phyloP scores from a whole-genome alignment of 2,329 filamentous ascomycete genomes.

The Dactylellina drechsleri region DNA sequence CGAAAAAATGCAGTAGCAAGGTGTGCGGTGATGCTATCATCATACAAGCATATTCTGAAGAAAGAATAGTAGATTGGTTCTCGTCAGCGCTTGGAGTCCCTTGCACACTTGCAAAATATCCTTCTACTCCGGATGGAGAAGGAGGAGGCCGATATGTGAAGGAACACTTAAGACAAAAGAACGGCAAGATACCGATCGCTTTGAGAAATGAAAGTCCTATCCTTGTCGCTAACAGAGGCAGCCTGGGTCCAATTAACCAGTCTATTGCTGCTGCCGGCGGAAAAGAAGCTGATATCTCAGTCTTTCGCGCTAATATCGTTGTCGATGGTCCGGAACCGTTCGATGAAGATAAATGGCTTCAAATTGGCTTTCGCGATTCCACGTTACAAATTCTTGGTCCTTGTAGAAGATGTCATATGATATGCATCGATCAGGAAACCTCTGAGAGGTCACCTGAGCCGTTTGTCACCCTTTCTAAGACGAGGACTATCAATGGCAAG shows the following conservation, averaged over 20 bases:
- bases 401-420: constrained; percentile 93
- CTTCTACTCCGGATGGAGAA: constrained; percentile 70
- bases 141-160: constrained; percentile 75
- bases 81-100: constrained; percentile 77
- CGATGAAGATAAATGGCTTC: constrained; percentile 44
- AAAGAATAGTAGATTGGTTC: constrained; percentile 78
- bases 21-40: constrained; percentile 85
- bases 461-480: constrained; percentile 87
- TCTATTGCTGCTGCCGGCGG: constrained; percentile 73
- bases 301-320: constrained; percentile 90
- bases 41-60: constrained; percentile 75
- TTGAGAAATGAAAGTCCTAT: constrained; percentile 96
- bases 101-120: constrained; percentile 85
- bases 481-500: constrained; percentile 81
- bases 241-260: constrained; percentile 79
- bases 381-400: constrained; percentile 74
- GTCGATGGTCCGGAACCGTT: constrained; percentile 65
- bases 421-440: constrained; percentile 88
- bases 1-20: constrained; percentile 59
- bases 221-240: constrained; percentile 81
- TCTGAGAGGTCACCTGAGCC: constrained; percentile 83
- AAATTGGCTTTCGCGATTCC: constrained; percentile 32
- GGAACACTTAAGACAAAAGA: constrained; percentile 70
- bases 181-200: constrained; percentile 69
- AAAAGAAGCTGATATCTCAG: constrained; percentile 74